Base-by-base conservation (phyloP, 257 asterid species). In the Phtheirospermum japonicum region DNA sequence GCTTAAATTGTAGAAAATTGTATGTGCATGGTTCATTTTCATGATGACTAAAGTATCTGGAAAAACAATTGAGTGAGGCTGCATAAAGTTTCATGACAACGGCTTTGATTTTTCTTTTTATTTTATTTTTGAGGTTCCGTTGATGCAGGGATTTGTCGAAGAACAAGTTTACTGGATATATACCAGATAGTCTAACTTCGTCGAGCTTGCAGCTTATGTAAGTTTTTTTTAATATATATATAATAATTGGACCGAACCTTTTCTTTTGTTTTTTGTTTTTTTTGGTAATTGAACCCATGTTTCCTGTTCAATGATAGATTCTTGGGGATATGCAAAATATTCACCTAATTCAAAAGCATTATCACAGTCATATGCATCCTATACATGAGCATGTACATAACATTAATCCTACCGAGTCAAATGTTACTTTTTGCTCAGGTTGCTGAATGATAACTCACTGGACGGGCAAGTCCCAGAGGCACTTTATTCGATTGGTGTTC, bases 381-480 rank as follows among this genome's bases (percentile, higher is more conserved):
- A 19, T 45, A 23, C 59, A 37, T 64, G n/a, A n/a, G n/a, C n/a
- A n/a, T n/a, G n/a, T n/a, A n/a, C n/a, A n/a, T n/a, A n/a, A 58
- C 18, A 6, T 1, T 52, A 68, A 17, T 7, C 40, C 61, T 54
- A n/a, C 30, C 8, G 9, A 0, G 0, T 49, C 28, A 4, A 7
- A 6, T 6, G 53, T 32, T 26, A 30, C 13, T 39, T 28, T 14
- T 20, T 48, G 12, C 10, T 36, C 68, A 32, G 70, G 63, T 50
- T 79, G 58, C 79, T 93, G 82, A 82, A 93, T 58, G 83, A 72
- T 49, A 93, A 93, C 75, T 77, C 65, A 60, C 77, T 93, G 69
- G 85, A 76, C 74, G 97, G 99, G 26, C 85, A 57, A 73, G 99
- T 93, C n/a, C 88, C 97, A 0, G 88, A 82, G 79, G 95, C 82